These are phyloP conservation scores for Trichoderma oligosporum DNA, from an alignment of 2,329 filamentous ascomycete species.

Conservation along the genomic window DNA sequence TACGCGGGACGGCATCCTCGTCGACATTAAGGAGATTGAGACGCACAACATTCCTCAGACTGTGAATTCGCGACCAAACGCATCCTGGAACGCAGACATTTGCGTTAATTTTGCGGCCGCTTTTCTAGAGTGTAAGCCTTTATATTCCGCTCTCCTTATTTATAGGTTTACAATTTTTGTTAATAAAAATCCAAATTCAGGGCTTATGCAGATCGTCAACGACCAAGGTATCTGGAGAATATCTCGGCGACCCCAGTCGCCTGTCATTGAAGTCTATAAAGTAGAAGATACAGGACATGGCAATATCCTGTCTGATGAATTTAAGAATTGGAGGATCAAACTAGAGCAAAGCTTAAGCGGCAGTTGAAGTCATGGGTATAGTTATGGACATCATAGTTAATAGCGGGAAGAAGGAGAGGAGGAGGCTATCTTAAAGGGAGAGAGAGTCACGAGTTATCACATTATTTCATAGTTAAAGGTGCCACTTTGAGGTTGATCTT, in stretches of 20 bases:
- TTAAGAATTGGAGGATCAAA: slow-evolving; percentile 69
- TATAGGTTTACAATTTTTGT: neutral
- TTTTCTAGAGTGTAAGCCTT: slow-evolving; percentile 69
- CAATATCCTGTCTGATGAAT: slow-evolving; percentile 70
- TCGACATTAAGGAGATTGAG: slow-evolving; percentile 70
- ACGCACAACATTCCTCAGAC: slow-evolving; percentile 74
- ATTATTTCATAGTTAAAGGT: neutral
- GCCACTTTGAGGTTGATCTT: neutral
- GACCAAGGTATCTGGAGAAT: slow-evolving; percentile 82
- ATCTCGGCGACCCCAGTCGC: slow-evolving; percentile 57
- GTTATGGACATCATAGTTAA: too few species aligned
- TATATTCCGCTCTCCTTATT: neutral
- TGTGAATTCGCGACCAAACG: slow-evolving; percentile 62
- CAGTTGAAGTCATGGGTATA: neutral
- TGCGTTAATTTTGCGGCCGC: slow-evolving; percentile 85
- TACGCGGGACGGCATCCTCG: slow-evolving; percentile 65
- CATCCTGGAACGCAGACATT: slow-evolving; percentile 83
- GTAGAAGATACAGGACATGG: slow-evolving; percentile 72
- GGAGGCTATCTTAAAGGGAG: neutral
- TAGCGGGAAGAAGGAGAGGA: too few species aligned
- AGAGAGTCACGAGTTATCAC: neutral
- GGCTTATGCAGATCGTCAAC: slow-evolving; percentile 58
- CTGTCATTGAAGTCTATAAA: slow-evolving; percentile 68
- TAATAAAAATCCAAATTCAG: slow-evolving; percentile 39
- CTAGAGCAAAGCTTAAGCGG: slow-evolving; percentile 34